Percentiles rank a stretch among this genome's conserved stretches.
Conservation (phyloP, 2,329 filamentous ascomycete species). For the Blastomyces percursus region DNA sequence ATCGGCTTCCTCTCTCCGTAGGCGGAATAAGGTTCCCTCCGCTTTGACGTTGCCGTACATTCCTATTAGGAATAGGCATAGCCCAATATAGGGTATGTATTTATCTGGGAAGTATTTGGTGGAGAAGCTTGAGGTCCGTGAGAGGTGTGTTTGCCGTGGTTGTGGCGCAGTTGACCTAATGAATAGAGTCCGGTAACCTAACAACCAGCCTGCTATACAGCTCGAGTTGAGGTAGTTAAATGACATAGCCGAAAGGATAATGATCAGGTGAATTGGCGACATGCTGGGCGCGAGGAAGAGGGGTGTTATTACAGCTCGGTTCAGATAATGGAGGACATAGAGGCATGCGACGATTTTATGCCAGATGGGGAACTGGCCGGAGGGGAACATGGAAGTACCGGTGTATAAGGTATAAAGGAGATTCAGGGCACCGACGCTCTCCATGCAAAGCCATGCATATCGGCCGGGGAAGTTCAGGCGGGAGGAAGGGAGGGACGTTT, state of each 20-base stretch:
- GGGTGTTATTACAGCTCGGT: constrained; percentile 76
- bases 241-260: constrained; percentile 52
- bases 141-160: constrained; percentile 4
- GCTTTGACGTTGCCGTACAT: constrained; percentile 75
- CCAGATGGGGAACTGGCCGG: constrained; percentile 22
- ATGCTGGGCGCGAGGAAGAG: constrained; percentile 75
- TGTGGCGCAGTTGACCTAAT: constrained; percentile 12
- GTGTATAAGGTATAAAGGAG: constrained; percentile 68
- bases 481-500: constrained; percentile 61
- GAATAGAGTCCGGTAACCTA: constrained; percentile 55
- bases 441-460: constrained; percentile 81
- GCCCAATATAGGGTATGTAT: constrained; percentile 46
- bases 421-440: constrained; percentile 63
- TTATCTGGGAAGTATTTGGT: constrained; percentile 37
- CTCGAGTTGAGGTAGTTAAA: constrained; percentile 79
- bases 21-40: constrained; percentile 80
- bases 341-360: constrained; percentile 29
- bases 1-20: constrained; percentile 57
- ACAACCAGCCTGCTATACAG: constrained; percentile 68
- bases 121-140: not conserved
- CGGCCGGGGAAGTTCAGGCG: constrained; percentile 79
- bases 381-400: constrained; percentile 44
- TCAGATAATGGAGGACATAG: constrained; percentile 73
- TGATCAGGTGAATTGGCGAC: constrained; percentile 67
- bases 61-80: constrained; percentile 64